Percentiles rank a stretch among this genome's conserved stretches.
phyloP scores from a whole-genome alignment of 2,329 filamentous ascomycete species.

The Epichloe hybrida region DNA sequence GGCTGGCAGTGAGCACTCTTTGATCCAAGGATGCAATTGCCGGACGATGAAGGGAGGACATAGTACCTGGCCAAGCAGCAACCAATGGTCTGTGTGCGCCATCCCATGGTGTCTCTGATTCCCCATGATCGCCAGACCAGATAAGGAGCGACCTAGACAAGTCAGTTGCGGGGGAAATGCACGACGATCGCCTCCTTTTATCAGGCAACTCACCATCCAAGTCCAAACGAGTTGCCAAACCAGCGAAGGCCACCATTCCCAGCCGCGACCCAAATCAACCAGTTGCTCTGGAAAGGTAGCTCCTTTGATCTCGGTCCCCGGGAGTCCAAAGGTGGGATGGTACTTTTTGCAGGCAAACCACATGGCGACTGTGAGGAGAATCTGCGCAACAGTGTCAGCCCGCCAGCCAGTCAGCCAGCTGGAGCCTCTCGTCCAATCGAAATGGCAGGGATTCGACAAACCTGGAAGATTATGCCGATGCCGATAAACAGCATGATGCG shows the following conservation, averaged over 20 bases:
- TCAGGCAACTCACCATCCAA: conserved; percentile 18
- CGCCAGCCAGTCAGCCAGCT: not conserved
- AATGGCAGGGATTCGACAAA: not conserved
- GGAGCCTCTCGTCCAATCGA: not conserved
- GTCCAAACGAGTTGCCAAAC: conserved; percentile 43
- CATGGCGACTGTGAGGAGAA: conserved; percentile 37
- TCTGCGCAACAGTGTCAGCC: conserved; percentile 18
- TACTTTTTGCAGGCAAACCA: conserved; percentile 45
- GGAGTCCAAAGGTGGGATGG: conserved; percentile 35
- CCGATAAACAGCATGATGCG: not conserved
- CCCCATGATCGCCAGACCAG: conserved; percentile 45
- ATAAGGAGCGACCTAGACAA: conserved; percentile 35
- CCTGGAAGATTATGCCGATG: not conserved
- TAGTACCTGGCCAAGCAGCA: conserved; percentile 30
- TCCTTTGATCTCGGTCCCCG: conserved; percentile 21
- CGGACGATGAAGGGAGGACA: not conserved
- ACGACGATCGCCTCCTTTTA: too few relatives aligned
- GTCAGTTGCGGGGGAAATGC: not conserved
- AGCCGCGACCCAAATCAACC: conserved; percentile 31
- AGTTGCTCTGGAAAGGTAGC: conserved; percentile 25
- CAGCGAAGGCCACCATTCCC: conserved; percentile 45
- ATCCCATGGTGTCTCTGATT: conserved; percentile 50
- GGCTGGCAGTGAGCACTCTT: too few relatives aligned
- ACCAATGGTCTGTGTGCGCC: conserved; percentile 48
- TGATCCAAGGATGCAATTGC: not conserved